Percentiles rank a stretch among this genome's conserved stretches.
Evolutionary conservation across 2,329 filamentous ascomycete species (phyloP).

Genomic region (Botryotinia globosa): DNA sequence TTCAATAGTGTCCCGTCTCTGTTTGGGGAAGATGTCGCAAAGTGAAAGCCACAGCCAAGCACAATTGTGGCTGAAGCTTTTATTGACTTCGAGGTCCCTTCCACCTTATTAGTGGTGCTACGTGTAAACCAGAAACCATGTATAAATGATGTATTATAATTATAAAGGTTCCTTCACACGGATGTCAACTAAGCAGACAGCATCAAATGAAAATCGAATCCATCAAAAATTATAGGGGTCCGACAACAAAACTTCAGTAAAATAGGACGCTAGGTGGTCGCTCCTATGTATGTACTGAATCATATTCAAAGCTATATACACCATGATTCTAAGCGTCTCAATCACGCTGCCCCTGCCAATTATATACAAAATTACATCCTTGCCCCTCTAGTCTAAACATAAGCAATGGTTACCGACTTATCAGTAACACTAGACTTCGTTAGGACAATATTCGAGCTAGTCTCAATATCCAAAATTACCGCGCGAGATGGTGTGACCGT

Average conservation of each 20-base stretch:
- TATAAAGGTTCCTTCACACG: neutral
- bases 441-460: neutral
- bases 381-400: neutral
- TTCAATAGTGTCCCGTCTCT: neutral
- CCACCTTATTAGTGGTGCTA: too few relatives aligned
- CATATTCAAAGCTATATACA: neutral
- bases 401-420: neutral
- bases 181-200: neutral
- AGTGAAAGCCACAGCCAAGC: neutral
- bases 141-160: too few relatives aligned
- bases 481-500: neutral
- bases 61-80: neutral
- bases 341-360: too few relatives aligned
- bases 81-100: too few relatives aligned
- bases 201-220: neutral
- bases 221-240: neutral
- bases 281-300: neutral
- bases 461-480: slow-evolving; percentile 1
- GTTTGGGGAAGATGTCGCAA: neutral
- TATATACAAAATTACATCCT: neutral
- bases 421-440: neutral
- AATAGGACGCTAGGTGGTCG: neutral
- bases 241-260: neutral
- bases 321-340: neutral
- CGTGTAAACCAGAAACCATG: too few relatives aligned